Percentiles rank a stretch among this genome's conserved stretches.
phyloP scores from a whole-genome alignment of 768 basidiomycete genomes.

The Boletus edulis region DNA sequence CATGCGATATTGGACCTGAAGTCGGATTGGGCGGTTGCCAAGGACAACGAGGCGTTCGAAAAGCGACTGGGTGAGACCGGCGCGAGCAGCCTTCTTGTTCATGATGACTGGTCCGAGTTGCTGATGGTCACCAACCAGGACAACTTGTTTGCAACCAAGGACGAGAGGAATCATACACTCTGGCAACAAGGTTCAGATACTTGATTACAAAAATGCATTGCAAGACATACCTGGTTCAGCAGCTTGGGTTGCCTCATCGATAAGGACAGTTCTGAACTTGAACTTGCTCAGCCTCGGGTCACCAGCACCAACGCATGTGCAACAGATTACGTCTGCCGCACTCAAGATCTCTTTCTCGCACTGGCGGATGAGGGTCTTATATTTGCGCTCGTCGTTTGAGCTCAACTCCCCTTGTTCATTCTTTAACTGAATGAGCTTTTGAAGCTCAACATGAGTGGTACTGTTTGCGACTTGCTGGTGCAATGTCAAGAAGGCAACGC shows the following conservation, averaged over 20 bases:
- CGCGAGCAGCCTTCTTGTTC: conserved; percentile 99
- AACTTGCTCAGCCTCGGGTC: conserved; percentile 95
- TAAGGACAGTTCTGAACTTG: conserved; percentile 97
- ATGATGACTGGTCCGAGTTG: conserved; percentile 99
- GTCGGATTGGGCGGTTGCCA: conserved; percentile 93
- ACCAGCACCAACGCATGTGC: conserved; percentile 96
- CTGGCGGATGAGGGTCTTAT: conserved; percentile 91
- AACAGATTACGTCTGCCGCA: conserved; percentile 97
- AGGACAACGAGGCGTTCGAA: conserved; percentile 97
- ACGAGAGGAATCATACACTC: conserved; percentile 99
- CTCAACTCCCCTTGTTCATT: conserved; percentile 97
- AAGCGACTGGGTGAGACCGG: conserved; percentile 95
- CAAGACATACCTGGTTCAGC: conserved; percentile 80
- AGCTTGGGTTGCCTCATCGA: conserved; percentile 98
- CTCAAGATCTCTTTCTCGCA: conserved; percentile 97
- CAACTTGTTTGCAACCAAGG: conserved; percentile 97
- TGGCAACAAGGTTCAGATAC: conserved; percentile 31
- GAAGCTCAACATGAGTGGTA: conserved; percentile 93
- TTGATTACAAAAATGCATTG: not conserved
- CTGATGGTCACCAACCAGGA: conserved; percentile 94
- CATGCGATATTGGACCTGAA: conserved; percentile 99
- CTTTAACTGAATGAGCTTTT: conserved; percentile 97
- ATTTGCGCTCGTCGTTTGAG: conserved; percentile 95
- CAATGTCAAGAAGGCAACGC: conserved; percentile 87
- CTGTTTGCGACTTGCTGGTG: conserved; percentile 98